Evolutionary conservation across 2,329 filamentous ascomycete species (phyloP), one percentile per base, ranked within the genome.

Genomic region (Fusarium continuum): DNA sequence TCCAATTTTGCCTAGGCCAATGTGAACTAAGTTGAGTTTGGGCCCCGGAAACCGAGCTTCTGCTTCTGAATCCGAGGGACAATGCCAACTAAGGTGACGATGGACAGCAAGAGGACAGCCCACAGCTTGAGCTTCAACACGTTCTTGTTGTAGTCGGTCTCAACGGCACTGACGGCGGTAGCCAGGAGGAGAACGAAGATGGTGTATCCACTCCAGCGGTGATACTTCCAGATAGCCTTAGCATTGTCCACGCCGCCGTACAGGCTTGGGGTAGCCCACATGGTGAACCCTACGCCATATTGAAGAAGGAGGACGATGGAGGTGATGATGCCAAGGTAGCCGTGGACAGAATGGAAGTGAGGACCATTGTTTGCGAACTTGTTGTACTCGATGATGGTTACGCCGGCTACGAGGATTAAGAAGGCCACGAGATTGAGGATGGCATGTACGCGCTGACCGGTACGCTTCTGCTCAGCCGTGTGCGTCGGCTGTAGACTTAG

Each of bases 401-500:
- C 82, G 49, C 91, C 91, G 14, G 85, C 82, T 43, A 87, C 77
- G 44, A 93, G 83, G 46, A 83, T 73, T 9, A 85, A 78, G 48
- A 91, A 78, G 35, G 87, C 86, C 40, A 91, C 69, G 23, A 87
- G 77, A 74, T 93, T 92, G 65, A 97, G 80, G 11, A 79, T 77
- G 20, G 88, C 88, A 77, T 99, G 94, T 40, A 85, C 69, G 55
- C 79, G 78, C 61, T 85, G 82, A 29, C 85, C 86, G 31, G 78
- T 70, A 31, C 77, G 75, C 78, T 97, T 97, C 78, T 97, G 91
- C 14, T 82, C 76, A 3, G 88, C 80, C 0, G 91, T 91, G 69
- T 91, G 85, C 0, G 94, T 97, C 2, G 94, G 95, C 76, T 99
- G 95, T 29, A 98, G 85, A 67, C 95, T 80, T 47, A 98, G 87